phyloP scores from a whole-genome alignment of 768 basidiomycete genomes.

The Boletus pseudo-olivaceus region DNA sequence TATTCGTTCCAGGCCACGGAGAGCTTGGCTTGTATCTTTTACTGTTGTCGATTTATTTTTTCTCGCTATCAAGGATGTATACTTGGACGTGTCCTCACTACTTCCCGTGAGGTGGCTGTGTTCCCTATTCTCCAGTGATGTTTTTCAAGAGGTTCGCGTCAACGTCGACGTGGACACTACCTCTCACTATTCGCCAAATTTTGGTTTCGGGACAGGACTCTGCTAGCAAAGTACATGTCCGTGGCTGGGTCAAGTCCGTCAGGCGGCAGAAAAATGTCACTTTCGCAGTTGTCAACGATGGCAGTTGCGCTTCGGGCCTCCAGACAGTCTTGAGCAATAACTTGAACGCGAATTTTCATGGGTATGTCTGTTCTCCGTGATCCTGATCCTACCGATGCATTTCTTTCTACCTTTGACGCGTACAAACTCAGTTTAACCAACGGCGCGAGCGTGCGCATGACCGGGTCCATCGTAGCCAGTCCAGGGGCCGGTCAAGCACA shows the following conservation, averaged over 20 bases:
- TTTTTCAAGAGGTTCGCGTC: conserved; percentile 28
- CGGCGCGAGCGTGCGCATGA: conserved; percentile 53
- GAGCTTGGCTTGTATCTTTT: conserved; percentile 22
- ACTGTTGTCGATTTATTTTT: conserved; percentile 8
- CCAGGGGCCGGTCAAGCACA: conserved; percentile 48
- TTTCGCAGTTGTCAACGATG: conserved; percentile 81
- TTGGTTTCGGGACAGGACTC: conserved; percentile 21
- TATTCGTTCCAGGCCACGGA: conserved; percentile 12
- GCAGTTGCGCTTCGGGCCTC: conserved; percentile 63
- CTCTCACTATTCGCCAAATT: conserved; percentile 37
- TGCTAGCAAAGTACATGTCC: conserved; percentile 40
- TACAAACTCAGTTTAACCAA: conserved; percentile 40
- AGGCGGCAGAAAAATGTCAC: conserved; percentile 85
- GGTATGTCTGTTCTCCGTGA: conserved; percentile 8
- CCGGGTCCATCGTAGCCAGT: conserved; percentile 45
- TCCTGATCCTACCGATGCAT: background rate
- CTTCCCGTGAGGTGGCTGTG: conserved; percentile 25
- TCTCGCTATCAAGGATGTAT: background rate
- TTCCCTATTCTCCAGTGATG: conserved; percentile 17
- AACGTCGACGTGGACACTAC: conserved; percentile 26
- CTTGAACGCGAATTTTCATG: conserved; percentile 13
- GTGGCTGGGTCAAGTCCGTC: conserved; percentile 85
- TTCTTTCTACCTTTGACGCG: conserved; percentile 1
- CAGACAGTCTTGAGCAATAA: conserved; percentile 68
- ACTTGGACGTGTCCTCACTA: background rate